These are phyloP conservation scores for Cucurbita pepo DNA, from an alignment of 306 rosid species.

Conservation along the genomic window DNA sequence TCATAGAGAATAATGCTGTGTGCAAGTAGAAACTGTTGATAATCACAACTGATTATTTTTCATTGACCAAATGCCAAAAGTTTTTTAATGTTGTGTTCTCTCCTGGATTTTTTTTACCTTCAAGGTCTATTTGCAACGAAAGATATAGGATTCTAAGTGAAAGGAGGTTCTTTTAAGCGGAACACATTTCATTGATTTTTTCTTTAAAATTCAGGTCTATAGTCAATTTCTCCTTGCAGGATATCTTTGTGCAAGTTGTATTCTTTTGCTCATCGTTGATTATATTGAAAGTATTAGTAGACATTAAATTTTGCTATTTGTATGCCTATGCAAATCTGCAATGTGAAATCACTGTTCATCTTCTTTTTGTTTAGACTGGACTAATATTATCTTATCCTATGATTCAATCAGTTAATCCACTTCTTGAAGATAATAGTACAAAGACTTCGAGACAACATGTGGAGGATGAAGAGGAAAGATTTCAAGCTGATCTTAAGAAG, in stretches of 20 bases:
- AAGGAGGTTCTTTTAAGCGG: background rate
- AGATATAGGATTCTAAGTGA: background rate
- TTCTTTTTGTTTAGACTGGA: background rate
- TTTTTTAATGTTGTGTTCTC: background rate
- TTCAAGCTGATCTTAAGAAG: conserved; percentile 79
- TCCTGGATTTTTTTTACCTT: background rate
- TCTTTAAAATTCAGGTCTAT: background rate
- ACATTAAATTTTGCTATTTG: background rate
- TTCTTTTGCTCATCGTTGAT: background rate
- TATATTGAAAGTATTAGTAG: background rate
- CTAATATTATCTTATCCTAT: conserved; percentile 4
- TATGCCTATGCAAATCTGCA: background rate
- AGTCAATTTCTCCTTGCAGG: background rate
- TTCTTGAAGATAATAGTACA: conserved; percentile 32
- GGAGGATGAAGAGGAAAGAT: conserved; percentile 80
- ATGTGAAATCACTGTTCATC: background rate
- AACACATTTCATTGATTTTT: background rate
- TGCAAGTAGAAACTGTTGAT: background rate
- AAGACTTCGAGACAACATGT: conserved; percentile 40
- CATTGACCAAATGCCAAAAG: background rate
- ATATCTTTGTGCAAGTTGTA: background rate
- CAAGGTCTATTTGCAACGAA: background rate
- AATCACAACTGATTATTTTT: background rate
- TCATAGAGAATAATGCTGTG: background rate
- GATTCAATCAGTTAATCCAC: conserved; percentile 14